These are phyloP conservation scores for Scleroderma bovista DNA, from an alignment of 768 basidiomycete genomes.

Conservation along the genomic window DNA sequence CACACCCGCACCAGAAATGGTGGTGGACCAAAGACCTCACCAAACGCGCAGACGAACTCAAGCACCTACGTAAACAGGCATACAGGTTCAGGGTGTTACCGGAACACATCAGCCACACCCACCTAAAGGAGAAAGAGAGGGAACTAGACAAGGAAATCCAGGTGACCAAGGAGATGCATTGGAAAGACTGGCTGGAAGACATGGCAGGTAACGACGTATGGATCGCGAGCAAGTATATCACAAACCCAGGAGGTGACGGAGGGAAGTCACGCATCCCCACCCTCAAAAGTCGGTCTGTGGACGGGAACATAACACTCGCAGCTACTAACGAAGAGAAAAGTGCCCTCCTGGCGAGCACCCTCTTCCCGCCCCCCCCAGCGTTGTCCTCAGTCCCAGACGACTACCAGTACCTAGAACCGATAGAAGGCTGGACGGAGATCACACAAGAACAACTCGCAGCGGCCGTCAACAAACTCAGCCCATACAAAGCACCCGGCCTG, in stretches of 20 bases:
- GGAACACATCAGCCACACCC: neutral
- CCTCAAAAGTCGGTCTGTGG: neutral
- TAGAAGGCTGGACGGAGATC: neutral
- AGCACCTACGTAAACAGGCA: neutral
- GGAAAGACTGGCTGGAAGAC: constrained; percentile 6
- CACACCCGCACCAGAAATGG: constrained; percentile 10
- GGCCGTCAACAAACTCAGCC: constrained; percentile 3
- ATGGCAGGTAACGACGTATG: neutral
- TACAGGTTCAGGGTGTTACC: neutral
- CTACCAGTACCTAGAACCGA: constrained; percentile 5
- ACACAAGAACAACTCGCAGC: constrained; percentile 7
- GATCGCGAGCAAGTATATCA: constrained; percentile 6
- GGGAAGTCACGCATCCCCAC: neutral
- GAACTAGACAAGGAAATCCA: neutral
- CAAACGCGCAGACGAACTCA: neutral
- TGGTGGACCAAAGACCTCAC: constrained; percentile 19
- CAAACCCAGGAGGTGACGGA: neutral
- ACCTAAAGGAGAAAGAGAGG: neutral
- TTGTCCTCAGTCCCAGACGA: neutral
- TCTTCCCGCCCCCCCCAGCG: constrained; percentile 18
- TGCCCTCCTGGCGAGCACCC: constrained; percentile 9
- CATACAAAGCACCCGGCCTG: constrained; percentile 18
- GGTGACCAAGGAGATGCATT: constrained; percentile 4
- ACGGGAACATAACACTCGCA: neutral
- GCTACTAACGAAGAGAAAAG: constrained; percentile 19